Base-by-base conservation (phyloP, 192 early-diverging fungal genomes). In the Backusella macrospora region DNA sequence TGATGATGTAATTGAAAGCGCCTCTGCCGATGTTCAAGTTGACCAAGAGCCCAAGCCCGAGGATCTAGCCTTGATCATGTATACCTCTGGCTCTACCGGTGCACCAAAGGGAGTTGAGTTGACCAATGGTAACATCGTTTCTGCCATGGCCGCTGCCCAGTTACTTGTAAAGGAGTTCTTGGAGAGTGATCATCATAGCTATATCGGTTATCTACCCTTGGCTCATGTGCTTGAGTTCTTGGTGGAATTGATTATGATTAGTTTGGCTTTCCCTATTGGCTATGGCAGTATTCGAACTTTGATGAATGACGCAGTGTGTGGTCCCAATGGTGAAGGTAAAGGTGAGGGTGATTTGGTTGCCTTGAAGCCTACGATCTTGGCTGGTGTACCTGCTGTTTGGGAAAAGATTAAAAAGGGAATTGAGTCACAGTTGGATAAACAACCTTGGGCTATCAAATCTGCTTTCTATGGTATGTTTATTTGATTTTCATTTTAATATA, bases 331-430 rank as follows among this genome's bases (percentile, higher is more conserved):
- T 16, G 52, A 79, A 68, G 78, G 78, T 40, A 84, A 89, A 70
- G 90, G 90, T 71, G 73, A 83, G 40, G 89, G 89, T 21, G 93
- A 95, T 80, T 83, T 95, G 59, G 84, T 85, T 26, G 84, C 81
- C 44, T 81, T 95, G 75, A 82, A 76, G 15, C 93, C 93, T 40
- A 90, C 92, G 1, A 78, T 95, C 47, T 83, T 95, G 89, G 86
- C 89, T 40, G 93, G 93, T 78, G 93, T 95, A n/a, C 93, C 93
- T 47, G 91, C 92, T 59, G 91, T 95, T 21, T 95, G 93, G 93
- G 91, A 94, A 72, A 79, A 87, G 5, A 96, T 99, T 68, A 88
- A 94, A n/a, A 94, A 95, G 72, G 92, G 89, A 47, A 87, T 98
- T 9, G 69, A 89, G 79, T 78, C 82, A 29, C 90, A 93, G 75